These are phyloP conservation scores for Dentiscutata heterogama DNA, from an alignment of 371 early-diverging fungal species.

Conservation along the genomic window DNA sequence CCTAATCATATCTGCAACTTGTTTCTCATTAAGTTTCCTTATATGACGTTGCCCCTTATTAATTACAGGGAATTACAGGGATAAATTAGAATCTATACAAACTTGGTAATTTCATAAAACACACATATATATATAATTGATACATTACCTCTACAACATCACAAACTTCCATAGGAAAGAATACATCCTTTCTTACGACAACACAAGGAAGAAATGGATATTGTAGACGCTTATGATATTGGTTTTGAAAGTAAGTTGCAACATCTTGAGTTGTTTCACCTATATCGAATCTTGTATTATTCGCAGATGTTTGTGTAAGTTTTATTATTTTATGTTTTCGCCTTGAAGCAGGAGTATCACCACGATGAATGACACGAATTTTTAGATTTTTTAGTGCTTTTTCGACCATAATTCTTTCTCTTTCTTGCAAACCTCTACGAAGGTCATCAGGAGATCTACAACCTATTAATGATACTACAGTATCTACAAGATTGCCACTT, in stretches of 20 bases:
- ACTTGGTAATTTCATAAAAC: background rate
- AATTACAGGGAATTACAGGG: background rate
- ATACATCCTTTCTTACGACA: constrained; percentile 66
- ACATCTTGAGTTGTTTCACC: constrained; percentile 63
- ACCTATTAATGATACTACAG: constrained; percentile 70
- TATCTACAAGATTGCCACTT: constrained; percentile 69
- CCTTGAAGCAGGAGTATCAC: constrained; percentile 64
- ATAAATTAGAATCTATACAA: background rate
- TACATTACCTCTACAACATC: constrained; percentile 82
- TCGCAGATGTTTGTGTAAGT: constrained; percentile 72
- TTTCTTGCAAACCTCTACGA: constrained; percentile 65
- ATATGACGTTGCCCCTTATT: constrained; percentile 82
- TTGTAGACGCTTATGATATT: constrained; percentile 73
- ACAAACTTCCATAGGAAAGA: constrained; percentile 93
- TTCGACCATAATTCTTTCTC: constrained; percentile 71
- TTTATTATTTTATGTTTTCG: constrained; percentile 68
- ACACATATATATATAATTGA: constrained; percentile 57
- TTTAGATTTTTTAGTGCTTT: constrained; percentile 76
- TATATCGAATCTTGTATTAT: constrained; percentile 71
- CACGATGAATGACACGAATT: constrained; percentile 78
- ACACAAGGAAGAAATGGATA: constrained; percentile 90
- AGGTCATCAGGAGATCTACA: constrained; percentile 69
- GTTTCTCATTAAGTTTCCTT: constrained; percentile 81
- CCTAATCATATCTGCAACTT: constrained; percentile 94
- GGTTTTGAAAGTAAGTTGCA: constrained; percentile 74